Evolutionary conservation across 2,329 filamentous ascomycete genomes (phyloP), one percentile per base, ranked within the genome.

Genomic region (Arthroderma uncinatum): DNA sequence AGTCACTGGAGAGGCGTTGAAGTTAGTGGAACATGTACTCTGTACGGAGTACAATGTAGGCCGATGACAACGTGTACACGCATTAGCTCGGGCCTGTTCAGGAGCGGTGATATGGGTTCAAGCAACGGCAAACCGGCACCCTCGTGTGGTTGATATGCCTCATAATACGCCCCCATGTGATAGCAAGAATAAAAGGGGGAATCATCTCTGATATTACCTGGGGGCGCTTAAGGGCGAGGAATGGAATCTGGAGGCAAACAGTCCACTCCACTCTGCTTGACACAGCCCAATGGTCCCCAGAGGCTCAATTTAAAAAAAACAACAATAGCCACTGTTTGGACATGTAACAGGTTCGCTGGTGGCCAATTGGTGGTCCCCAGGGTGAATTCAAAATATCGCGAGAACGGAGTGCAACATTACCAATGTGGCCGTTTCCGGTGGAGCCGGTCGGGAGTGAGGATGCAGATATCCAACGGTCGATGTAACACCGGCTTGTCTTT

Each of bases 311-410:
- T 19, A 16, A 9, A 33, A 50, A 33, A 16, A 44, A 30, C 9
- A 33, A 33, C 23, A 44, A 30, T 16, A 33, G 25, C 23, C 23
- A 50, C 25, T 33, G 25, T 34, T n/a, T 30, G 44, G 23, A 14
- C 44, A 50, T 50, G 44, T 50, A 50, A 50, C 44, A 16, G n/a
- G 44, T 50, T 50, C 44, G 44, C 28, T 50, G 25, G 25, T 16
- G 44, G 25, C 25, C 25, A 30, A 50, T 30, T 33, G 23, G 44
- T 33, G 23, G 44, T 16, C 23, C 44, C 28, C 44, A 33, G 44
- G 12, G 5, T 30, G 28, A 33, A 30, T 50, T 30, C 44, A 33
- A 33, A 19, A 14, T n/a, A 33, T 33, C 28, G 44, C 44, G 44
- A 50, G 25, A 50, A 33, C 25, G 28, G 44, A 50, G 16, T 50